Conservation (phyloP, 768 basidiomycete species). For the Lentinula sp. region DNA sequence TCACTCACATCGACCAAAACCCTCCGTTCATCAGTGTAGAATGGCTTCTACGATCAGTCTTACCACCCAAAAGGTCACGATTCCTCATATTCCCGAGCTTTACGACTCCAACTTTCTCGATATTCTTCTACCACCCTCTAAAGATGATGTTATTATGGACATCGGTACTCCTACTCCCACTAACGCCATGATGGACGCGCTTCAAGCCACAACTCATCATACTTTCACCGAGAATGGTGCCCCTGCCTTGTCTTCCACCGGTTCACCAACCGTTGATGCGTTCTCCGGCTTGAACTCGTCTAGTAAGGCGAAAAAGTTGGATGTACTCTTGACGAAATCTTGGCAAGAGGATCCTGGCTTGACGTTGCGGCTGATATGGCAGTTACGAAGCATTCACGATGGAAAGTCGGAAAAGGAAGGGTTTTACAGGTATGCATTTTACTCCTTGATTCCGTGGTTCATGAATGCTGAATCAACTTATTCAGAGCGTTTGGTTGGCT, state of each 20-base stretch:
- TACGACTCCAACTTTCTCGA: slow-evolving; percentile 52
- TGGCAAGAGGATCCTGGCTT: slow-evolving; percentile 54
- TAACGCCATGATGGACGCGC: slow-evolving; percentile 53
- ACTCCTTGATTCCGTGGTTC: not conserved
- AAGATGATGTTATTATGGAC: not conserved
- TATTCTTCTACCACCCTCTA: slow-evolving; percentile 37
- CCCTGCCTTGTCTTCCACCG: slow-evolving; percentile 45
- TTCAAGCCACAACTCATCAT: slow-evolving; percentile 34
- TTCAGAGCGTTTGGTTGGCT: slow-evolving; percentile 60
- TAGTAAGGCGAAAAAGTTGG: slow-evolving; percentile 16
- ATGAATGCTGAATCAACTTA: not conserved
- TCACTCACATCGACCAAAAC: not conserved
- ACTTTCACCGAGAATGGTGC: slow-evolving; percentile 47
- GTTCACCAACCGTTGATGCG: slow-evolving; percentile 48
- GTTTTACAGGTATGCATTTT: slow-evolving; percentile 47
- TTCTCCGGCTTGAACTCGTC: slow-evolving; percentile 37
- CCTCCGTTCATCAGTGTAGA: not conserved
- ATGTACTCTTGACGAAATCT: slow-evolving; percentile 34
- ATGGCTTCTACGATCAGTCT: not conserved
- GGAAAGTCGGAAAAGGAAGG: slow-evolving; percentile 55
- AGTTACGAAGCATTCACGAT: slow-evolving; percentile 62
- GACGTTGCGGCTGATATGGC: slow-evolving; percentile 67
- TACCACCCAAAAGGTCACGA: slow-evolving; percentile 36
- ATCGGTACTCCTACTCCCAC: slow-evolving; percentile 6
- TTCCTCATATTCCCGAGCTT: slow-evolving; percentile 56